phyloP scores from a whole-genome alignment of 176 grass and related monocot species.

The Carex cristatella region DNA sequence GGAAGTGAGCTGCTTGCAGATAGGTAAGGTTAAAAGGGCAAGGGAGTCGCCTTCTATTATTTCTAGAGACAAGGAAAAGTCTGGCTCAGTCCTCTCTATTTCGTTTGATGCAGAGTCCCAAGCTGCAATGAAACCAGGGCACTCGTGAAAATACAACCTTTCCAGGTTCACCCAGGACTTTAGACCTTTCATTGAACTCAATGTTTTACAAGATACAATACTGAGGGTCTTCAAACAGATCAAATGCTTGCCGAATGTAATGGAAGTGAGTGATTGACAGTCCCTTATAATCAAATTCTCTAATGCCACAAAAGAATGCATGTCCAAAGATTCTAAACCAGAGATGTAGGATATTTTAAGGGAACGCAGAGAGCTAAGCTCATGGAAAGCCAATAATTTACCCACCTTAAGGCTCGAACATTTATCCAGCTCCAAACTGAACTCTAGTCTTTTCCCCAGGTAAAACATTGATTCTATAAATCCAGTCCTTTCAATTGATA shows the following conservation, averaged over 20 bases:
- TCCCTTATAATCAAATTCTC: not conserved
- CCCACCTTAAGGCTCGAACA: no score
- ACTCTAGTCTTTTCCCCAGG: no score
- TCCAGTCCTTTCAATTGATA: no score
- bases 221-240: not conserved
- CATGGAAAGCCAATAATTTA: not conserved
- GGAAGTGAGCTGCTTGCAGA: conserved; percentile 17
- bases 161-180: not conserved
- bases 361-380: not conserved
- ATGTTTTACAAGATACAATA: accelerated
- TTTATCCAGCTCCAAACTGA: no score
- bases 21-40: not conserved
- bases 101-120: not conserved
- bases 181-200: not conserved
- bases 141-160: accelerated
- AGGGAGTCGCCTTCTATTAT: accelerated
- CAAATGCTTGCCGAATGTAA: not conserved
- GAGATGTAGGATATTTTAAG: not conserved
- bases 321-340: not conserved
- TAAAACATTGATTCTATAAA: no score
- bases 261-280: not conserved
- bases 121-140: not conserved
- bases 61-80: not conserved
- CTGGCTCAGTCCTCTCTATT: not conserved
- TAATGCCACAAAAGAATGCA: conserved; percentile 14